These are phyloP conservation scores for Dipteronia dyeriana DNA, from an alignment of 345 rosid species.

Conservation along the genomic window DNA sequence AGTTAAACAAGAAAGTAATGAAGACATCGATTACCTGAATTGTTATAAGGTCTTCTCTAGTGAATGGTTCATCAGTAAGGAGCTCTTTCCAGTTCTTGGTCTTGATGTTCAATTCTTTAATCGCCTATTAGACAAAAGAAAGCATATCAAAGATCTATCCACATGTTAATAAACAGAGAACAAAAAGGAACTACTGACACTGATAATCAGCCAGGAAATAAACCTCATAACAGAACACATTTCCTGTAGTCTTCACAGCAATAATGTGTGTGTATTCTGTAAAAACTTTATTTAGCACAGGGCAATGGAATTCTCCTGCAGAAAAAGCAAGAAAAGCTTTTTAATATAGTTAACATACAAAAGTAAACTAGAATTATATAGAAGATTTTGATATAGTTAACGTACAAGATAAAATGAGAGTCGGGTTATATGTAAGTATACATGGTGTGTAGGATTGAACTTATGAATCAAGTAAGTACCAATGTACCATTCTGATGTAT, in stretches of 20 bases:
- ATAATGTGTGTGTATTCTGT: constrained; percentile 90
- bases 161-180: constrained; percentile 14
- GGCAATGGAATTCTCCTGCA: constrained; percentile 88
- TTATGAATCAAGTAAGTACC: neutral
- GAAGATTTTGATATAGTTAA: neutral
- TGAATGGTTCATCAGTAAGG: constrained; percentile 80
- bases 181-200: constrained; percentile 9
- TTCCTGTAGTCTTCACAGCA: constrained; percentile 89
- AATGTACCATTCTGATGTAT: neutral
- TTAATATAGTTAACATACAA: constrained; percentile 7
- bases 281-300: constrained; percentile 89
- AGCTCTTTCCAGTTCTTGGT: constrained; percentile 93
- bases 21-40: constrained; percentile 56
- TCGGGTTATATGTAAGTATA: neutral
- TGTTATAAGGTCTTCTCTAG: constrained; percentile 77
- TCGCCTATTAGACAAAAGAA: constrained; percentile 49
- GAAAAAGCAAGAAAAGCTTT: constrained; percentile 2
- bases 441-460: neutral
- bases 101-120: constrained; percentile 89
- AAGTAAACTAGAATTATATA: constrained; percentile 5
- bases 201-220: constrained; percentile 16
- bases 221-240: constrained; percentile 91
- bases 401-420: neutral
- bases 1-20: constrained; percentile 12
- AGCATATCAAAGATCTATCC: constrained; percentile 11